phyloP scores from a whole-genome alignment of 1,139 yeast species.

The Magnusiomyces suaveolens region DNA sequence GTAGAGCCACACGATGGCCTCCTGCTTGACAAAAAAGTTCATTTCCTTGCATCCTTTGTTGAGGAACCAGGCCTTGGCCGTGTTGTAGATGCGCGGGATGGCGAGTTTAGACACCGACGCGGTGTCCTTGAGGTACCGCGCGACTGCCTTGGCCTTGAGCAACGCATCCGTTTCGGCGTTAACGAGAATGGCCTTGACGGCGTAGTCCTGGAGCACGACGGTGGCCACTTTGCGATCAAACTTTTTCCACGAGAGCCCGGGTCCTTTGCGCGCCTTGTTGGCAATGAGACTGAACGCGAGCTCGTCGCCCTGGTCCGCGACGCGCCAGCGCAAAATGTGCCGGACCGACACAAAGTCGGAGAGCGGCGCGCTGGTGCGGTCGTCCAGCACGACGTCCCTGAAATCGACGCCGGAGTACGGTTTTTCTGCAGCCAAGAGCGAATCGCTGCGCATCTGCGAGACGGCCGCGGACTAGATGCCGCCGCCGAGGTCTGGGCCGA shows the following conservation, averaged over 20 bases:
- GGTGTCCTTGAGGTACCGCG: conserved; percentile 51
- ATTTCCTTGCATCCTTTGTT: conserved; percentile 39
- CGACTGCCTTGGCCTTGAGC: conserved; percentile 59
- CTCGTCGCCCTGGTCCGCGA: conserved; percentile 64
- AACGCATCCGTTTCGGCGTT: conserved; percentile 64
- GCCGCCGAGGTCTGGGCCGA: conserved; percentile 69
- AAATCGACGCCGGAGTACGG: conserved; percentile 78
- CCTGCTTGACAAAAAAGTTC: conserved; percentile 37
- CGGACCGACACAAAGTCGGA: conserved; percentile 66
- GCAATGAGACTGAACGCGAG: conserved; percentile 64
- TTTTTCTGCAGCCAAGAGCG: conserved; percentile 40
- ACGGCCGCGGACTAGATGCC: conserved; percentile 80
- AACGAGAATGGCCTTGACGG: conserved; percentile 61
- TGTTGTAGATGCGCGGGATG: conserved; percentile 54
- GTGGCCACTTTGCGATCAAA: conserved; percentile 71
- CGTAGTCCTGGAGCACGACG: conserved; percentile 61
- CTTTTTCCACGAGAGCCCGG: conserved; percentile 72
- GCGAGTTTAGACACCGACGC: conserved; percentile 36
- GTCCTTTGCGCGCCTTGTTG: conserved; percentile 37
- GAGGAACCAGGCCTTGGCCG: conserved; percentile 55
- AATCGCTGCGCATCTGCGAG: conserved; percentile 47
- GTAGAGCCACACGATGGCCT: conserved; percentile 52
- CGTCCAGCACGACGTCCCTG: conserved; percentile 65
- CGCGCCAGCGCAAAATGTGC: conserved; percentile 72
- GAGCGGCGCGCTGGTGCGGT: conserved; percentile 61